A percentile compares a stretch with the other conserved stretches of the same genome.
Conservation (phyloP, 2,329 filamentous ascomycete species). For the Sarocladium strictum region DNA sequence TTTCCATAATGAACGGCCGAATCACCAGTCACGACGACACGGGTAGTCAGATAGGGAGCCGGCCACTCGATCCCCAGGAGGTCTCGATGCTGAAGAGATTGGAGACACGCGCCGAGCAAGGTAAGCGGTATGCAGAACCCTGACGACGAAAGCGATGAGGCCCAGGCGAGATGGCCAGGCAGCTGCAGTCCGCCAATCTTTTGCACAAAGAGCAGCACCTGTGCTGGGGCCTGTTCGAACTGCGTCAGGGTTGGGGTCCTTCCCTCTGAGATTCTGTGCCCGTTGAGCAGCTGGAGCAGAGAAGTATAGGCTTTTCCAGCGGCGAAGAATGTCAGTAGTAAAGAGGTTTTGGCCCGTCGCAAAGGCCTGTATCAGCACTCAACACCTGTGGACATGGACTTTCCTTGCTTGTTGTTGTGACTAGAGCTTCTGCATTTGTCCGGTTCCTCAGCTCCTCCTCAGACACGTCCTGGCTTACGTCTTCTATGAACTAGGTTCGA, state of each 20-base stretch:
- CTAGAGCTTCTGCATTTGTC: too few relatives aligned
- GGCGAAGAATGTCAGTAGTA: too few relatives aligned
- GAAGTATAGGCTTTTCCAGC: too few relatives aligned
- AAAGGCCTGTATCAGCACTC: too few relatives aligned
- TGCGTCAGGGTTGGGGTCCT: slow-evolving; percentile 2
- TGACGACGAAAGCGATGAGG: too few relatives aligned
- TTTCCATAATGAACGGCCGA: background rate
- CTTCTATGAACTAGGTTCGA: too few relatives aligned
- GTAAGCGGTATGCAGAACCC: background rate
- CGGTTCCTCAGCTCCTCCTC: too few relatives aligned
- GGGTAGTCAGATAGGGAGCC: background rate
- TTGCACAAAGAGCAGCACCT: slow-evolving; percentile 1
- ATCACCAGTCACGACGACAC: background rate
- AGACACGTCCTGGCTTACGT: too few relatives aligned
- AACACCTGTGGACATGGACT: too few relatives aligned
- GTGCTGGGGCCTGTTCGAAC: background rate
- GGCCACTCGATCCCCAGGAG: background rate
- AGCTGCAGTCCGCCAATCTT: background rate
- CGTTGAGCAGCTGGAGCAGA: background rate
- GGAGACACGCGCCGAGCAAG: background rate
- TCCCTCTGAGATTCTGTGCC: slow-evolving; percentile 1
- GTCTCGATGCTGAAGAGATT: background rate
- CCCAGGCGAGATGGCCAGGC: too few relatives aligned
- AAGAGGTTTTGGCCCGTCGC: too few relatives aligned
- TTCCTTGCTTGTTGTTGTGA: too few relatives aligned